Evolutionary conservation across 495 filamentous ascomycete genomes (phyloP).

Genomic region (Friedmanniomyces endolithicus): DNA sequence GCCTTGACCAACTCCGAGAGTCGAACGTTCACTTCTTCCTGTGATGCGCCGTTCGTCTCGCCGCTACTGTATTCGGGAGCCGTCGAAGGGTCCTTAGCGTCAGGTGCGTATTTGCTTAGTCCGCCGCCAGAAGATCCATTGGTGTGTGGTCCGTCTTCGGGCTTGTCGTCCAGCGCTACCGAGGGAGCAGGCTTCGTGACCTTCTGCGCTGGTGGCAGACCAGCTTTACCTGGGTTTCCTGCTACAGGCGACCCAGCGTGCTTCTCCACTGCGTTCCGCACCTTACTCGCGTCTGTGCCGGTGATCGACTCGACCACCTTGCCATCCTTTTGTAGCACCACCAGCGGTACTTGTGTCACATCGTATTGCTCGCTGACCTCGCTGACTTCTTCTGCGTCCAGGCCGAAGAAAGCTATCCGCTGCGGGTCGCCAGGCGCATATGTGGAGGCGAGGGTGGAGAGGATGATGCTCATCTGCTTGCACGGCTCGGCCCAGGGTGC

Average conservation of each 20-base stretch:
- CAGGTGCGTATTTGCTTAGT: constrained; percentile 35
- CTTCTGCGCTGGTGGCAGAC: constrained; percentile 42
- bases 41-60: constrained; percentile 38
- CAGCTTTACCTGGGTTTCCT: constrained; percentile 22
- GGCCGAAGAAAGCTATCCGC: constrained; percentile 64
- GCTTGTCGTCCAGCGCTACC: background rate
- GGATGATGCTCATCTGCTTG: constrained; percentile 79
- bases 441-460: constrained; percentile 69
- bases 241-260: constrained; percentile 40
- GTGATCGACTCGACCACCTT: constrained; percentile 66
- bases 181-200: constrained; percentile 27
- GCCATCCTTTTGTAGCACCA: constrained; percentile 63
- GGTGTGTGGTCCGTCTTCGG: constrained; percentile 16
- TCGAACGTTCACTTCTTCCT: constrained; percentile 67
- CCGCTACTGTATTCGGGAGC: constrained; percentile 38
- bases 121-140: constrained; percentile 17
- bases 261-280: constrained; percentile 70
- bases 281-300: constrained; percentile 73
- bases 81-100: constrained; percentile 35
- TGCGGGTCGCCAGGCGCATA: constrained; percentile 56
- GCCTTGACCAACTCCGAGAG: constrained; percentile 76
- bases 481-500: constrained; percentile 96
- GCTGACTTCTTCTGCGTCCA: constrained; percentile 81
- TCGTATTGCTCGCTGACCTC: constrained; percentile 83
- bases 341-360: constrained; percentile 83